Evolutionary conservation across 176 grass and related monocot genomes (phyloP).

Genomic region (Alloteropsis semialata): DNA sequence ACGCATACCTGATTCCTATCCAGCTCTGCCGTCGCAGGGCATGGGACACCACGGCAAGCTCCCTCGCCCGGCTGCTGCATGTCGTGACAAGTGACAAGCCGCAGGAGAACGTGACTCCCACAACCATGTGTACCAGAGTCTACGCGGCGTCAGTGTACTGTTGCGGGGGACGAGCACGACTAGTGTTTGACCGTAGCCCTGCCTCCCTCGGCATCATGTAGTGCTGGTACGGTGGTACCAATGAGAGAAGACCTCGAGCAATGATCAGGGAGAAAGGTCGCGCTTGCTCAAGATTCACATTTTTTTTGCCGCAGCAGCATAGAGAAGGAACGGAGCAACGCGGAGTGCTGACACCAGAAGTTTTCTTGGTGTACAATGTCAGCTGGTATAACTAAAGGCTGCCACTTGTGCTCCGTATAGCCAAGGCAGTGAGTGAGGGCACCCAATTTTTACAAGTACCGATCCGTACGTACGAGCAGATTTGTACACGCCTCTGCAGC

Average conservation of each 20-base stretch:
- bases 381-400: not conserved
- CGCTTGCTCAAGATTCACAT: not conserved
- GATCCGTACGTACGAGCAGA: not conserved
- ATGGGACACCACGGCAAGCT: not conserved
- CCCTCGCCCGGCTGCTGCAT: not conserved
- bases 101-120: slow-evolving; percentile 14
- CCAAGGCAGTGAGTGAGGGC: not conserved
- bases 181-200: not conserved
- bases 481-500: not conserved
- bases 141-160: not conserved
- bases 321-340: not conserved
- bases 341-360: not conserved
- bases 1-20: not conserved
- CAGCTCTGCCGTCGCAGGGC: slow-evolving; percentile 16
- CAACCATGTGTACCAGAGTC: not conserved
- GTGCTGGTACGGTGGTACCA: too few relatives aligned
- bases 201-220: too few relatives aligned
- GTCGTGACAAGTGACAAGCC: not conserved
- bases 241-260: too few relatives aligned
- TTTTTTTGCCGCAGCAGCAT: not conserved
- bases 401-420: not conserved
- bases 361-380: not conserved
- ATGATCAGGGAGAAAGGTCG: not conserved
- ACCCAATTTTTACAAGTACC: not conserved
- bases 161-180: not conserved